Evolutionary conservation across 345 rosid species (phyloP).

Genomic region (Aegle marmelos): DNA sequence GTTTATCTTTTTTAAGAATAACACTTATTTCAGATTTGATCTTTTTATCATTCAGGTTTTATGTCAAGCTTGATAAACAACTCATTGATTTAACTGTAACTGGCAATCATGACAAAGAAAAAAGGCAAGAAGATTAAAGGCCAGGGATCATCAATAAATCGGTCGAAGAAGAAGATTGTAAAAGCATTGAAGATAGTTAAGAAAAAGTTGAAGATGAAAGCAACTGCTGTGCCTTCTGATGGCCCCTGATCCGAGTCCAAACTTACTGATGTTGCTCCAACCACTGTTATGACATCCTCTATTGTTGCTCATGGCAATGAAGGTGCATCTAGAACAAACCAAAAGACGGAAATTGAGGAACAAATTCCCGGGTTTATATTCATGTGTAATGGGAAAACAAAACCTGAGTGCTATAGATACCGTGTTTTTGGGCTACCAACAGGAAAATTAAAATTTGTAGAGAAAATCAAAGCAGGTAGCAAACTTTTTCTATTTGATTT

Average conservation of each 20-base stretch:
- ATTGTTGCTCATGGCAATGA: not conserved
- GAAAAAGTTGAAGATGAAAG: not conserved
- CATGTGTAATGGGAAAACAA: constrained; percentile 29
- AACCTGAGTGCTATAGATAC: constrained; percentile 26
- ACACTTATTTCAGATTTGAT: not conserved
- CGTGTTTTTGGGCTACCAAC: constrained; percentile 36
- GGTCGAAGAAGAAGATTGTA: not conserved
- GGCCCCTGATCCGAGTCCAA: not conserved
- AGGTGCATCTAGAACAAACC: not conserved
- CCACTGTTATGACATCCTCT: not conserved
- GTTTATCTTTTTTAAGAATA: not conserved
- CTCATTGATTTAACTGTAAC: not conserved
- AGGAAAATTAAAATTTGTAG: constrained; percentile 19
- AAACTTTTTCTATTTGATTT: constrained; percentile 34
- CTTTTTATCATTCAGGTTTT: not conserved
- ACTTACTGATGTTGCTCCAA: not conserved
- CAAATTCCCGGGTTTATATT: constrained; percentile 27
- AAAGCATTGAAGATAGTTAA: constrained; percentile 2
- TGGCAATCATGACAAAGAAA: constrained; percentile 10
- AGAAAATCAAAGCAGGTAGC: constrained; percentile 23
- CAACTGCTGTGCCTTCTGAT: not conserved
- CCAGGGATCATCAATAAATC: not conserved
- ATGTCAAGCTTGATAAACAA: not conserved
- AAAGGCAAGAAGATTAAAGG: constrained; percentile 16
- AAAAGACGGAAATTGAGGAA: constrained; percentile 1